Base-by-base conservation (phyloP, 495 filamentous ascomycete species). In the Lentithecium fluviatile region DNA sequence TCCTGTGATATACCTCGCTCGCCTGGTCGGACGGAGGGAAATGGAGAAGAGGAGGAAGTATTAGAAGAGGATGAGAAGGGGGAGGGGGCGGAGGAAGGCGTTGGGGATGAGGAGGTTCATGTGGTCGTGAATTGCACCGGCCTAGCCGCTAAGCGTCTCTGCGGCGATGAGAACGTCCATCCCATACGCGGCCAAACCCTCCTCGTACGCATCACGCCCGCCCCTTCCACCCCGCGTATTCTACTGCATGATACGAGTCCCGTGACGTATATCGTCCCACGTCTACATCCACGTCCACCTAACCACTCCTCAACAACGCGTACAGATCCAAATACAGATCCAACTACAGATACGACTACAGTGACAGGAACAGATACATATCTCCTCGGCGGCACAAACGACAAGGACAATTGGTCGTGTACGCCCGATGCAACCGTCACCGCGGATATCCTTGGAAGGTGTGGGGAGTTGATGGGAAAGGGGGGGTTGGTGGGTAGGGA, bases 91-190 rank as follows among this genome's bases (percentile, higher is more conserved):
- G n/a, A n/a, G n/a, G n/a, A n/a, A n/a, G n/a, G n/a, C n/a, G n/a
- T n/a, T n/a, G n/a, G n/a, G n/a, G n/a, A n/a, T n/a, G n/a, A n/a
- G n/a, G n/a, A n/a, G n/a, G n/a, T n/a, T n/a, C n/a, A 86, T 0
- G 84, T 90, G 63, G 65, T 96, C 0, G 75, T 98, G 26, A 98
- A 98, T 63, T 91, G 92, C 68, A 91, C 92, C 0, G 94, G 94
- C 0, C 74, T 98, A 12, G 78, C 83, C 29, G 83, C 90, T 0
- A 80, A 74, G 17, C 82, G 75, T 45, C 79, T 97, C 0, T 90
- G 90, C 23, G 91, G 92, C 19, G 94, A 98, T 62, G 69, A 72
- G 45, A 82, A 79, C 3, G 80, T 97, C 29, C 78, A 84, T 52
- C 93, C 94, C 3, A 87, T 80, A 1, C 83, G 94, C 0, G 94